These are phyloP conservation scores for Cyberlindnera bimundalis DNA, from an alignment of 805 yeast genomes.

Conservation along the genomic window DNA sequence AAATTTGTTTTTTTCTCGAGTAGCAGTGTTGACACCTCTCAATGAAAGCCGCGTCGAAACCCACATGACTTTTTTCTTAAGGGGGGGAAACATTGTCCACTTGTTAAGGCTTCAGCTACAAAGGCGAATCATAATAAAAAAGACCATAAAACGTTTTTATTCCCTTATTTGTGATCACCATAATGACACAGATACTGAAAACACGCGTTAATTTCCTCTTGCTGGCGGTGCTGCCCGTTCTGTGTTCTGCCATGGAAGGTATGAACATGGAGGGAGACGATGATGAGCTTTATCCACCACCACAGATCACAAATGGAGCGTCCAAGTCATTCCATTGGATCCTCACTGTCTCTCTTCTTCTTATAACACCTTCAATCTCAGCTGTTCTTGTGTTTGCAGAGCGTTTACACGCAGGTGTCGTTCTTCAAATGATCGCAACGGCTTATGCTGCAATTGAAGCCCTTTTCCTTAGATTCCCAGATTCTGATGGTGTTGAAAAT, in stretches of 20 bases:
- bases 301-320: constrained; percentile 42
- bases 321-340: constrained; percentile 68
- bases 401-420: constrained; percentile 40
- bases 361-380: constrained; percentile 55
- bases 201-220: background rate
- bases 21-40: too few species aligned
- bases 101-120: too few species aligned
- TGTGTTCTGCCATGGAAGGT: constrained; percentile 17
- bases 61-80: too few species aligned
- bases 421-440: constrained; percentile 44
- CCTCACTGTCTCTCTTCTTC: constrained; percentile 40
- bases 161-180: constrained; percentile 2
- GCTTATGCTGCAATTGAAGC: constrained; percentile 56
- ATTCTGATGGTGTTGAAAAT: constrained; percentile 62
- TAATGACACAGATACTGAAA: constrained; percentile 16
- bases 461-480: constrained; percentile 57
- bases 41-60: too few species aligned
- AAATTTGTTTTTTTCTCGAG: too few species aligned
- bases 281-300: constrained; percentile 31
- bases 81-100: too few species aligned
- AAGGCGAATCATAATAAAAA: too few species aligned
- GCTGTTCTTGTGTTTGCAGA: constrained; percentile 55
- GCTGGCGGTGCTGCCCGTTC: constrained; percentile 5
- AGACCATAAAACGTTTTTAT: too few species aligned
- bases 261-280: constrained; percentile 32